These are phyloP conservation scores for Dryas alaskensis DNA, from an alignment of 306 rosid genomes.

Conservation along the genomic window DNA sequence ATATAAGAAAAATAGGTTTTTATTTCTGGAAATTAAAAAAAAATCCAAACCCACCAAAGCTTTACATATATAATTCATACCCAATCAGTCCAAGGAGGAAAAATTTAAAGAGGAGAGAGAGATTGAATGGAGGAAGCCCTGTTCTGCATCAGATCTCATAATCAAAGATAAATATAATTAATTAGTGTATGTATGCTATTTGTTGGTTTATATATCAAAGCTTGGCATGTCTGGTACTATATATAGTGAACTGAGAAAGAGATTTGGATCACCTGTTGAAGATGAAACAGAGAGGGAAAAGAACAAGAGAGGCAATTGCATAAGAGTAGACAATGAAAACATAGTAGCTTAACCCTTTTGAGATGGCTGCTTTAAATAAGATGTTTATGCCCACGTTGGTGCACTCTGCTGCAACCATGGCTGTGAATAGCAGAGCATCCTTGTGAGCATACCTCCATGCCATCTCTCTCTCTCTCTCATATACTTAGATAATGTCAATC, in stretches of 20 bases:
- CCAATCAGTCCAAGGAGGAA: slow-evolving; percentile 46
- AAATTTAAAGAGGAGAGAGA: slow-evolving; percentile 32
- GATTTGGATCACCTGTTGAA: slow-evolving; percentile 36
- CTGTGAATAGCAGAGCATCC: slow-evolving; percentile 46
- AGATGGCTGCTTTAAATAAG: slow-evolving; percentile 58
- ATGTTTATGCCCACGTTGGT: slow-evolving; percentile 42
- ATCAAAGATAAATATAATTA: not conserved
- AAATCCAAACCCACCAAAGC: not conserved
- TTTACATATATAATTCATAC: slow-evolving; percentile 25
- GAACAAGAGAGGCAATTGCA: slow-evolving; percentile 40
- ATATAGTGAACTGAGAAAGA: not conserved
- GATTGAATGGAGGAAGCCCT: slow-evolving; percentile 43
- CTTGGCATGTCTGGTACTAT: too few species aligned
- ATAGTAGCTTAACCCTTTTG: slow-evolving; percentile 46
- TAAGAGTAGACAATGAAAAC: slow-evolving; percentile 51
- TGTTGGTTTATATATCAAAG: too few species aligned
- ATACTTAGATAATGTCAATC: not conserved
- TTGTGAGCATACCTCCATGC: slow-evolving; percentile 18
- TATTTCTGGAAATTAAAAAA: not conserved
- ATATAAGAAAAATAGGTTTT: not conserved
- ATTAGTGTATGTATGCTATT: too few species aligned
- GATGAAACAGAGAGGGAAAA: slow-evolving; percentile 46
- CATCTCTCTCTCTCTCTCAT: slow-evolving; percentile 22
- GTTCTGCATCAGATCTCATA: slow-evolving; percentile 27
- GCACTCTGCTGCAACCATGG: slow-evolving; percentile 47